Evolutionary conservation across 192 early-diverging fungal genomes (phyloP).

Genomic region (Rhizophagus prolifer): DNA sequence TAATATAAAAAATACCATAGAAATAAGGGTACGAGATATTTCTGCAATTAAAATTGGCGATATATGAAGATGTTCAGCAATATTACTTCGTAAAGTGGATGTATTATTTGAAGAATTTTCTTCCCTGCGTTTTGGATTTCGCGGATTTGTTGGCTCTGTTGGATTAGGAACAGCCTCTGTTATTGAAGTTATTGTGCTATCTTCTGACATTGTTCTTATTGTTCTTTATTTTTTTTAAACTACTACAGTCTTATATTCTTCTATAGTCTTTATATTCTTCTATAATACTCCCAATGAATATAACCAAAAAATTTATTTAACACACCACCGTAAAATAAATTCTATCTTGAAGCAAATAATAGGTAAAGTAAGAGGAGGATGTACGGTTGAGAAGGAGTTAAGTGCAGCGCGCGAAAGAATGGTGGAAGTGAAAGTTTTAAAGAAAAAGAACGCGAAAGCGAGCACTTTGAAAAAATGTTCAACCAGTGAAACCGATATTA

Average conservation of each 20-base stretch:
- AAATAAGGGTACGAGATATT: conserved; percentile 25
- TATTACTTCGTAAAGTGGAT: neutral
- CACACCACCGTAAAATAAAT: too few species aligned
- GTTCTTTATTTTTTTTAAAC: too few species aligned
- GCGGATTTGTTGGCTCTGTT: neutral
- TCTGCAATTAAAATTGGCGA: conserved; percentile 26
- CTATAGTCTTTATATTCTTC: too few species aligned
- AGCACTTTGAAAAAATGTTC: neutral
- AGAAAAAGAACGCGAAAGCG: neutral
- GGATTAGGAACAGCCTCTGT: neutral
- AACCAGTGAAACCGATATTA: neutral
- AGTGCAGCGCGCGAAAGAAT: neutral
- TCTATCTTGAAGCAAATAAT: neutral
- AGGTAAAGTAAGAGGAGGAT: neutral
- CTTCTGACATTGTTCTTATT: neutral
- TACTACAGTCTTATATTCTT: too few species aligned
- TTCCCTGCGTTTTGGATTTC: neutral
- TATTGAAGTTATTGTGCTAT: neutral
- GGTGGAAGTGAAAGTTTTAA: neutral
- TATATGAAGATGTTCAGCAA: conserved; percentile 15
- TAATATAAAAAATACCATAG: conserved; percentile 33
- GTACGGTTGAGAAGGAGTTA: neutral
- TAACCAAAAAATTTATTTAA: too few species aligned
- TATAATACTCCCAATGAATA: too few species aligned
- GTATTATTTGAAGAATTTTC: neutral